These are phyloP conservation scores for Fusarium sp. DNA, from an alignment of 2,329 filamentous ascomycete species.

Conservation along the genomic window DNA sequence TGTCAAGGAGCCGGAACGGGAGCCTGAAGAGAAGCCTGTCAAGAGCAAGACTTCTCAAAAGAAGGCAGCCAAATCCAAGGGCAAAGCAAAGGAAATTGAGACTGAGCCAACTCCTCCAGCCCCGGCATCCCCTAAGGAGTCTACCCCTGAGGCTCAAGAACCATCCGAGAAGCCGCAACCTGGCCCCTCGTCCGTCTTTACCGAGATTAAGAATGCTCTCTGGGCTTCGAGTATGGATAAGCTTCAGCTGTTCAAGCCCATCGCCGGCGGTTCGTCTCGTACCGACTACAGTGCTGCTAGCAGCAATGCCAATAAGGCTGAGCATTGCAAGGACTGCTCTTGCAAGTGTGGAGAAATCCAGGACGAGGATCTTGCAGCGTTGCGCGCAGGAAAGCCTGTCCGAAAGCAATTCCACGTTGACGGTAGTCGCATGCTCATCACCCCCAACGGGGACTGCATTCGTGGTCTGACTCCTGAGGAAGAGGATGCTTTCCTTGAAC, in stretches of 20 bases:
- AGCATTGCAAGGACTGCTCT: constrained; percentile 51
- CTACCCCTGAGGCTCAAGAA: constrained; percentile 32
- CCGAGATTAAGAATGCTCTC: constrained; percentile 49
- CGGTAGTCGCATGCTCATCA: constrained; percentile 76
- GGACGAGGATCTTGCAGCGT: constrained; percentile 63
- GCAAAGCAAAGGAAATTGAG: constrained; percentile 44
- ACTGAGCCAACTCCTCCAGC: constrained; percentile 30
- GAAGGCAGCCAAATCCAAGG: constrained; percentile 46
- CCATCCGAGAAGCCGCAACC: constrained; percentile 46
- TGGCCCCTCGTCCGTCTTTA: constrained; percentile 50
- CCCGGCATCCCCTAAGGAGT: constrained; percentile 34
- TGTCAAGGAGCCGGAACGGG: constrained; percentile 22
- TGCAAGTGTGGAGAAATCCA: constrained; percentile 56
- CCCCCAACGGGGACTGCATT: constrained; percentile 81
- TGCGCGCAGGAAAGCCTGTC: constrained; percentile 68
- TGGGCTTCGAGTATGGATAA: constrained; percentile 50
- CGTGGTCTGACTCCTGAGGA: constrained; percentile 75
- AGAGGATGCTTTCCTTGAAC: constrained; percentile 75
- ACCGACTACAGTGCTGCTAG: constrained; percentile 41
- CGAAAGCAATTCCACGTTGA: constrained; percentile 69
- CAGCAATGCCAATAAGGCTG: constrained; percentile 37
- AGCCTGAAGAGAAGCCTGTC: constrained; percentile 32
- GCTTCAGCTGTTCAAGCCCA: constrained; percentile 52
- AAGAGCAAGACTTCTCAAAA: constrained; percentile 49
- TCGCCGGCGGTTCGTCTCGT: constrained; percentile 46